phyloP scores from a whole-genome alignment of 1,284 basidiomycete species.

The Ustilago shanxiensis region DNA sequence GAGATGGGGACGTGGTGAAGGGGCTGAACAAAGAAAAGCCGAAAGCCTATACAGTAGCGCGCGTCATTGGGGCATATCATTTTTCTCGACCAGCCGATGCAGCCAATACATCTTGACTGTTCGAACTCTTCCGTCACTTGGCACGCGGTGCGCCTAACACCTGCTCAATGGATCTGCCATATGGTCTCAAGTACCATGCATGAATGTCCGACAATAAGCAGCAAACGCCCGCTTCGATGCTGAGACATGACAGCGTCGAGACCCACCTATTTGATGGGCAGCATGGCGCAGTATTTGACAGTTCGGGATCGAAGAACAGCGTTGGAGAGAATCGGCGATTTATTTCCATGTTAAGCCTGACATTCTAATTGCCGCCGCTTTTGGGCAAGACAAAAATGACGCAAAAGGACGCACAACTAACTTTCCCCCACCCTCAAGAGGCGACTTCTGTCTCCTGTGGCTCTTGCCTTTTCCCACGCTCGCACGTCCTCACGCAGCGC shows the following conservation, averaged over 20 bases:
- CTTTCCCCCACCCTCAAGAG: neutral
- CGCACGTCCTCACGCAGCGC: slow-evolving; percentile 10
- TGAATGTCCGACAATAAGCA: neutral
- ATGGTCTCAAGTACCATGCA: neutral
- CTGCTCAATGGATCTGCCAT: neutral
- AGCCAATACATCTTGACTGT: neutral
- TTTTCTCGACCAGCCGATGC: slow-evolving; percentile 7
- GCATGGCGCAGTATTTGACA: slow-evolving; percentile 12
- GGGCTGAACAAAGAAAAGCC: neutral
- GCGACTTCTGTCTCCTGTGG: too few relatives aligned
- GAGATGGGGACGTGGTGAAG: neutral
- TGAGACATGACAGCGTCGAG: slow-evolving; percentile 2
- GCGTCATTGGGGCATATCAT: slow-evolving; percentile 43
- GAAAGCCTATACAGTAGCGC: slow-evolving; percentile 11
- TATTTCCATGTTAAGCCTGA: too few relatives aligned
- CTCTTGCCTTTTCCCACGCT: neutral
- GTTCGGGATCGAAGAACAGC: slow-evolving; percentile 1
- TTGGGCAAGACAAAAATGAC: neutral
- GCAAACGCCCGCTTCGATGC: slow-evolving; percentile 4
- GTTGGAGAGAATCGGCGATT: neutral
- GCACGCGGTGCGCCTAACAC: neutral
- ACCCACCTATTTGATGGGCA: neutral
- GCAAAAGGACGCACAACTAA: neutral
- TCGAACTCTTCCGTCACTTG: neutral
- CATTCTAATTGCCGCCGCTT: too few relatives aligned